Evolutionary conservation across 75 land plant species (phyloP).

Genomic region (Ceratopteris richardii): DNA sequence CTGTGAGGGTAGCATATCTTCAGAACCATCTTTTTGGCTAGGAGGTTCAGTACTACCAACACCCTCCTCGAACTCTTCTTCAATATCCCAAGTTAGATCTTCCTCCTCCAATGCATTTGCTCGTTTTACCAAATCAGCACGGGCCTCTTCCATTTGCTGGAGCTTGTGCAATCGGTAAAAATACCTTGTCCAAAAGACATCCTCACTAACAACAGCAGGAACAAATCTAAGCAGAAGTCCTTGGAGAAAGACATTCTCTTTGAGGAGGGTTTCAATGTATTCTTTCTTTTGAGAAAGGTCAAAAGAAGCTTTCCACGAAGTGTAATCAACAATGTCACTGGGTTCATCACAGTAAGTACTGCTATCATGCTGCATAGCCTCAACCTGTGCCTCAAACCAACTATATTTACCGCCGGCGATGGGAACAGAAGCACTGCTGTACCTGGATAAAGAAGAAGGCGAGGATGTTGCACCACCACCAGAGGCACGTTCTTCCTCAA

Average conservation of each 20-base stretch:
- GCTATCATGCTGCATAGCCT: constrained; percentile 54
- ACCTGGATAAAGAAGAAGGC: constrained; percentile 9
- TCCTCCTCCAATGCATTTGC: constrained; percentile 61
- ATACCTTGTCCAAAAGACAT: constrained; percentile 72
- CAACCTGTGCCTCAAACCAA: constrained; percentile 63
- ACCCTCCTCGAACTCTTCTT: constrained; percentile 47
- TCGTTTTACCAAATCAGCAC: constrained; percentile 81
- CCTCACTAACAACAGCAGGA: constrained; percentile 43
- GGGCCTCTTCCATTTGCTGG: constrained; percentile 68
- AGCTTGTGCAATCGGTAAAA: constrained; percentile 73
- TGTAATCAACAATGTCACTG: constrained; percentile 58
- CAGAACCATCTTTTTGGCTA: too few relatives aligned
- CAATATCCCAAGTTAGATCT: constrained; percentile 63
- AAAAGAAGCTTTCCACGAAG: constrained; percentile 53
- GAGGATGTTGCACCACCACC: neutral
- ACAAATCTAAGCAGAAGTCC: constrained; percentile 55
- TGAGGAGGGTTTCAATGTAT: constrained; percentile 50
- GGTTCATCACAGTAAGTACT: constrained; percentile 66
- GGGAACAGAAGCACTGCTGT: constrained; percentile 2
- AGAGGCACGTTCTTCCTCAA: neutral
- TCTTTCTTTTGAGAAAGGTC: constrained; percentile 38
- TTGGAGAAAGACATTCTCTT: constrained; percentile 42
- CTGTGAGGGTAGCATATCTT: too few relatives aligned
- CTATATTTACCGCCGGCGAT: constrained; percentile 26
- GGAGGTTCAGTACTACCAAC: neutral